Evolutionary conservation across 2,329 filamentous ascomycete species (phyloP), one percentile per base, ranked within the genome.

Genomic region (Penicillium sp.): DNA sequence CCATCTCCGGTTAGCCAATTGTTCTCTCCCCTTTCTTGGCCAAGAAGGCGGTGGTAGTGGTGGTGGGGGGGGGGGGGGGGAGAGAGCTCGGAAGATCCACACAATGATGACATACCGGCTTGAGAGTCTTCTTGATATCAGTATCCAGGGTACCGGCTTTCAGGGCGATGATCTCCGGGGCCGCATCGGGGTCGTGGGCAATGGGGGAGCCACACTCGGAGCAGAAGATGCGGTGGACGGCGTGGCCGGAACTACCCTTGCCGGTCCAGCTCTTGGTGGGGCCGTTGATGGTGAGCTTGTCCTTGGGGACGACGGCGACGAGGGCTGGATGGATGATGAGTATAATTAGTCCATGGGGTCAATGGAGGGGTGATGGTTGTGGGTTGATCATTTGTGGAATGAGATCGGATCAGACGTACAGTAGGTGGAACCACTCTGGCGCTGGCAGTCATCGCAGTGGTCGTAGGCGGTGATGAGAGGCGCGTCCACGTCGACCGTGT

Each of bases 371-470:
- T 1, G 18, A 18, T 18, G 18, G 18, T 18, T 18, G 18, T 1
- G 18, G 18, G 18, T 18, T 18, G 18, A 40, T 37, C 9, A 28
- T 27, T 39, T 32, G n/a, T 26, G 28, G 36, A 28, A 37, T 37
- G 26, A 7, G 42, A 18, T 18, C 18, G 18, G 18, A 18, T 36
- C 45, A 37, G 29, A 18, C 58, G 12, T 52, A 69, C 66, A 85
- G 68, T 86, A 86, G 49, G 83, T 84, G 13, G 81, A 85, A 55
- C 83, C 83, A 43, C 71, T 78, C 71, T 86, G 83, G 62, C 83
- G 81, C 70, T 86, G 83, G 76, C 83, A 86, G 70, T 85, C 83
- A 63, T 86, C 83, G 61, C 83, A 86, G 74, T 86, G 83, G 64
- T 86, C 84, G 66, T 86, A 85, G 54, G 78, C 83, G 44, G 79